Evolutionary conservation across 2,329 filamentous ascomycete species (phyloP).

Genomic region (Aulographum hederae): DNA sequence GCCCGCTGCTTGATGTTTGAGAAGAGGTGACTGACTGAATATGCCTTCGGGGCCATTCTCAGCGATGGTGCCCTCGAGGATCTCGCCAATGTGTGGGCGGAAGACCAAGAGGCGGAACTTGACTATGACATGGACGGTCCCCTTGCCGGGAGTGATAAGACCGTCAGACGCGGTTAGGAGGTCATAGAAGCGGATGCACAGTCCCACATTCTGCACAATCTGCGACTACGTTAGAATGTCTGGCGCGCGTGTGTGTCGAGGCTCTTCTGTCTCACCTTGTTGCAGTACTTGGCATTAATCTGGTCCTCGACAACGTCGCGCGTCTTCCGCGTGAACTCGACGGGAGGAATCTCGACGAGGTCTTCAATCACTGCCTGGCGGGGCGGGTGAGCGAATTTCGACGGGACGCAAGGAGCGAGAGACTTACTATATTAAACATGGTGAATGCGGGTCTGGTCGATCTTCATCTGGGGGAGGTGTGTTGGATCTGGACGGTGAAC

Average conservation of each 20-base stretch:
- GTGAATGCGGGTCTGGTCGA: no score
- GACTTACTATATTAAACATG: constrained; percentile 6
- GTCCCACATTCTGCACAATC: constrained; percentile 83
- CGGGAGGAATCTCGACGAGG: constrained; percentile 78
- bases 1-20: neutral
- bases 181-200: constrained; percentile 89
- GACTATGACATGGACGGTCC: constrained; percentile 85
- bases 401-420: neutral
- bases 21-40: constrained; percentile 30
- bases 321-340: constrained; percentile 73
- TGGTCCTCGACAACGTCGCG: constrained; percentile 82
- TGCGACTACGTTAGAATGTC: constrained; percentile 19
- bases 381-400: neutral
- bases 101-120: constrained; percentile 91
- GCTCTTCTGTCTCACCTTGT: constrained; percentile 43
- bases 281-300: constrained; percentile 92
- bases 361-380: constrained; percentile 78
- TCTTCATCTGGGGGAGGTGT: no score
- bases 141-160: constrained; percentile 80
- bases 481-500: no score
- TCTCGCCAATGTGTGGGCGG: constrained; percentile 87
- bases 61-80: constrained; percentile 70
- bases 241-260: neutral
- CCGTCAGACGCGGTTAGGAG: constrained; percentile 80
- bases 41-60: constrained; percentile 56